phyloP scores from a whole-genome alignment of 2,329 filamentous ascomycete species.

The Cyphellophora europaea region DNA sequence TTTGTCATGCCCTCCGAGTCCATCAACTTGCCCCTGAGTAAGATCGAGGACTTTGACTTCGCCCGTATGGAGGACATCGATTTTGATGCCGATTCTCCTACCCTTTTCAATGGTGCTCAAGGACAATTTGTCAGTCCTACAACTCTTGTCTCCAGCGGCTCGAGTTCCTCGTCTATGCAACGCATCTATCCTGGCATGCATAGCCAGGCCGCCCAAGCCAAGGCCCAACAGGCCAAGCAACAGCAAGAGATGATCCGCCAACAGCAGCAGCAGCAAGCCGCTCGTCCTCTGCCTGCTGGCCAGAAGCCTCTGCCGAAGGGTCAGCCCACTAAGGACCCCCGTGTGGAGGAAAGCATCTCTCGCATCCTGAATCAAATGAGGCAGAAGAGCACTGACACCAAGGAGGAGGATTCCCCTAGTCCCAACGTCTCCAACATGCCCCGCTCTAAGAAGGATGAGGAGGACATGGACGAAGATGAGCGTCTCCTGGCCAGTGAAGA shows the following conservation, averaged over 20 bases:
- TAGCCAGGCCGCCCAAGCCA: conserved; percentile 72
- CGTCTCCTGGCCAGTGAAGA: conserved; percentile 88
- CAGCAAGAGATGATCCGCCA: conserved; percentile 52
- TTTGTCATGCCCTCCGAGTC: conserved; percentile 33
- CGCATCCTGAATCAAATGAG: conserved; percentile 89
- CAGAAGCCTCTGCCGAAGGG: conserved; percentile 22
- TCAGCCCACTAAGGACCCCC: conserved; percentile 48
- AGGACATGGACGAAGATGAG: conserved; percentile 98
- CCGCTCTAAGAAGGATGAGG: conserved; percentile 81
- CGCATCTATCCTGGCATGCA: conserved; percentile 91
- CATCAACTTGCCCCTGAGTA: conserved; percentile 21
- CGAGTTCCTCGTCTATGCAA: conserved; percentile 43
- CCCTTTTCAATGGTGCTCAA: conserved; percentile 54
- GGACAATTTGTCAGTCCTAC: conserved; percentile 64
- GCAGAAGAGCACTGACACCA: conserved; percentile 54
- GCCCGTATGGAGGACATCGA: conserved; percentile 54
- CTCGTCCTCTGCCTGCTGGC: conserved; percentile 21
- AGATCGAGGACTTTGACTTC: conserved; percentile 53
- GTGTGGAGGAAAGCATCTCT: conserved; percentile 86
- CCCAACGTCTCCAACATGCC: conserved; percentile 40
- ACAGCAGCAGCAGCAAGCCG: conserved; percentile 34
- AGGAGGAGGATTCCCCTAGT: conserved; percentile 36
- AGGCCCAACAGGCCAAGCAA: conserved; percentile 53
- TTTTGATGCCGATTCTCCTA: conserved; percentile 56
- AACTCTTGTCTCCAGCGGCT: conserved; percentile 45